Percentiles rank a stretch among this genome's conserved stretches.
Conservation (phyloP, 768 basidiomycete genomes). For the Thelephora aurantiotincta region DNA sequence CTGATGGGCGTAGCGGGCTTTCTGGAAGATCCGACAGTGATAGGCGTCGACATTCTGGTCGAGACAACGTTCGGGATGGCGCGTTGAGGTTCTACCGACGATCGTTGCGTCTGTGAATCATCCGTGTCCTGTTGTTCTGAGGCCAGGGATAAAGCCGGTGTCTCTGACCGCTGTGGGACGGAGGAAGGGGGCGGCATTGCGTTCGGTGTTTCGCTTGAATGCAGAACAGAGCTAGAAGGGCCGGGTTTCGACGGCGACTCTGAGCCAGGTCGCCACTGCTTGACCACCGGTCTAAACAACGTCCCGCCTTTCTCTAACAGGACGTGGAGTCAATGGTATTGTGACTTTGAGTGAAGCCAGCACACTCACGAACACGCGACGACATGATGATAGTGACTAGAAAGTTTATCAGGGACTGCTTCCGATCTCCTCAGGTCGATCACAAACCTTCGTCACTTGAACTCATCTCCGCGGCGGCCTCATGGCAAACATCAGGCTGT, state of each 20-base stretch:
- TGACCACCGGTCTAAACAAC: constrained; percentile 54
- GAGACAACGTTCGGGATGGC: no score
- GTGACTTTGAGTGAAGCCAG: background rate
- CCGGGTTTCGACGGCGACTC: constrained; percentile 3
- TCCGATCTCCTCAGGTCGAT: no score
- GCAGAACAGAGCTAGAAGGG: background rate
- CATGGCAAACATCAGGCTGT: background rate
- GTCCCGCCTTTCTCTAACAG: constrained; percentile 54
- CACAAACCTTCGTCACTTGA: no score
- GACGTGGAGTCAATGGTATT: background rate
- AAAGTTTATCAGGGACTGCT: no score
- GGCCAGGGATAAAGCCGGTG: no score
- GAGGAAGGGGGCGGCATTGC: constrained; percentile 8
- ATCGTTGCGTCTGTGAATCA: no score
- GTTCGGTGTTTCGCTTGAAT: background rate
- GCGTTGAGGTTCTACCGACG: no score
- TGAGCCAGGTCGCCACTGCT: constrained; percentile 29
- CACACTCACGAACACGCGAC: constrained; percentile 45
- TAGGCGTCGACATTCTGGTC: no score
- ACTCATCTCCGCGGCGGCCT: no score
- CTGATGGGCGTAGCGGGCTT: no score
- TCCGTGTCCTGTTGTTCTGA: no score
- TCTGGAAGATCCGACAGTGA: no score
- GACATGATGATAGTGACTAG: constrained; percentile 19
- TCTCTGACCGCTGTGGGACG: background rate